Evolutionary conservation across 768 basidiomycete genomes (phyloP).

Genomic region (Calocybe gangraenosa): DNA sequence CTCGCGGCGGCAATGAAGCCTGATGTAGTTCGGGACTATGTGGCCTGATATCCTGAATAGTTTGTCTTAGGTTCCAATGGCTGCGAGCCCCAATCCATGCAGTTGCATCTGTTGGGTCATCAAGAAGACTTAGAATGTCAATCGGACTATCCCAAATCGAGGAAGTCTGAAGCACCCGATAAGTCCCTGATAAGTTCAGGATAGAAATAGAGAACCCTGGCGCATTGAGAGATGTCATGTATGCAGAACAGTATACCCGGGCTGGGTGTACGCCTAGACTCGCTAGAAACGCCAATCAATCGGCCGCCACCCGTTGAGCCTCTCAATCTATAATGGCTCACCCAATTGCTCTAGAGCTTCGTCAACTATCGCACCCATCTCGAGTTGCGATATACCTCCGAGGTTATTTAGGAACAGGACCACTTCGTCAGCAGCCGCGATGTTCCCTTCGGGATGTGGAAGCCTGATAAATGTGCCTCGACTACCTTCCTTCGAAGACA

Average conservation of each 20-base stretch:
- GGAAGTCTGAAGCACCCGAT: slow-evolving; percentile 8
- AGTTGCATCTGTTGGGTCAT: slow-evolving; percentile 37
- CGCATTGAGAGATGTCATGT: slow-evolving; percentile 60
- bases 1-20: neutral
- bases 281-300: slow-evolving; percentile 17
- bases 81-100: slow-evolving; percentile 35
- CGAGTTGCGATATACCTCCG: slow-evolving; percentile 46
- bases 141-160: slow-evolving; percentile 7
- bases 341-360: slow-evolving; percentile 39
- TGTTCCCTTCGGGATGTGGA: slow-evolving; percentile 23
- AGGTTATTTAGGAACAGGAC: slow-evolving; percentile 54
- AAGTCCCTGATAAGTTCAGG: slow-evolving; percentile 38
- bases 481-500: slow-evolving; percentile 42
- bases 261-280: slow-evolving; percentile 27
- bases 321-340: slow-evolving; percentile 20
- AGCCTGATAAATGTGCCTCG: slow-evolving; percentile 7
- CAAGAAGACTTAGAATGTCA: slow-evolving; percentile 30
- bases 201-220: slow-evolving; percentile 54
- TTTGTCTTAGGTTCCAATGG: slow-evolving; percentile 20
- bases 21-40: neutral
- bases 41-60: neutral
- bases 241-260: slow-evolving; percentile 43
- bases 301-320: neutral
- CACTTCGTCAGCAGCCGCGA: slow-evolving; percentile 32
- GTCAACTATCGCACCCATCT: slow-evolving; percentile 47